phyloP scores from a whole-genome alignment of 2,329 filamentous ascomycete species.

The Penicillium sp. region DNA sequence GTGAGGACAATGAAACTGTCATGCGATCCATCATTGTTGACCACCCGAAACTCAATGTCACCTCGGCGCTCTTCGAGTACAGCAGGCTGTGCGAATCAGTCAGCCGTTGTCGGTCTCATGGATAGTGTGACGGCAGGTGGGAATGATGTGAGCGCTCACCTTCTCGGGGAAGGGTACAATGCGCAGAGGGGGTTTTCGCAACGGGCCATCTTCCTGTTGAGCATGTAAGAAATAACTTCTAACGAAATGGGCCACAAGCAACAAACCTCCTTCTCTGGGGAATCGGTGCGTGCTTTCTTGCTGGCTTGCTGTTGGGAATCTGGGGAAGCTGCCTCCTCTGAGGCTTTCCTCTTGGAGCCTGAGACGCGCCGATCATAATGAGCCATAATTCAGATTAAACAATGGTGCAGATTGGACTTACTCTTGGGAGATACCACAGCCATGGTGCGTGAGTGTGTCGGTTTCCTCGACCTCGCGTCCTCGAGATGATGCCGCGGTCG shows the following conservation, averaged over 20 bases:
- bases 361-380: constrained; percentile 7
- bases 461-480: constrained; percentile 3
- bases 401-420: constrained; percentile 8
- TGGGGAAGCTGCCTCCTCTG: constrained; percentile 47
- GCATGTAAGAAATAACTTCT: constrained; percentile 13
- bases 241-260: background rate
- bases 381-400: constrained; percentile 3
- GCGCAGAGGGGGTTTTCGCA: constrained; percentile 55
- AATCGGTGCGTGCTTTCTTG: constrained; percentile 51
- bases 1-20: constrained; percentile 93
- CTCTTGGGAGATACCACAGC: constrained; percentile 32
- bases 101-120: constrained; percentile 24
- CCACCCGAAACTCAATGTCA: constrained; percentile 94
- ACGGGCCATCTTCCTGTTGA: constrained; percentile 37
- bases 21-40: constrained; percentile 88
- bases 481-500: constrained; percentile 12
- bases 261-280: constrained; percentile 41
- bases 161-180: constrained; percentile 88
- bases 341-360: constrained; percentile 50
- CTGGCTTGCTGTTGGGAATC: constrained; percentile 41
- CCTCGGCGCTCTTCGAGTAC: constrained; percentile 91
- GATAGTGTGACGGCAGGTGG: background rate
- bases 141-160: constrained; percentile 44
- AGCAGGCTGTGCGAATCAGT: constrained; percentile 58
- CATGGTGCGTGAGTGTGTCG: constrained; percentile 13